phyloP scores from a whole-genome alignment of 306 rosid species.

The Psophocarpus tetragonolobus region DNA sequence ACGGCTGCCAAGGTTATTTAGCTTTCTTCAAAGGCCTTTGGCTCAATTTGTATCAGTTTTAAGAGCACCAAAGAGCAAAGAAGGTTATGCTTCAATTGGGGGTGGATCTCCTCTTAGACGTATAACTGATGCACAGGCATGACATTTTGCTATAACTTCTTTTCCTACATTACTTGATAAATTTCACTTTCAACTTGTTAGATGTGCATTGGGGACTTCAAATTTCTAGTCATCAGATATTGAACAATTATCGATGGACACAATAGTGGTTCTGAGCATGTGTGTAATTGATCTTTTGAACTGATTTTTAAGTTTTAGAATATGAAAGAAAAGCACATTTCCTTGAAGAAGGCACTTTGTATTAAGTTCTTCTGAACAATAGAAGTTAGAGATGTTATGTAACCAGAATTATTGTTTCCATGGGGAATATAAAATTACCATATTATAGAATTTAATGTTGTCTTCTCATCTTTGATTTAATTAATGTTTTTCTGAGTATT shows the following conservation, averaged over 20 bases:
- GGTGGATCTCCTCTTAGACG: conserved; percentile 91
- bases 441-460: background rate
- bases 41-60: conserved; percentile 76
- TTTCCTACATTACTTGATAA: conserved; percentile 3
- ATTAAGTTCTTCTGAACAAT: conserved; percentile 18
- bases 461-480: background rate
- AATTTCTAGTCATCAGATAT: conserved; percentile 23
- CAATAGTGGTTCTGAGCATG: conserved; percentile 4
- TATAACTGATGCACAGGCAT: conserved; percentile 87
- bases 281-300: background rate
- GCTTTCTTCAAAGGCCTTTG: conserved; percentile 87
- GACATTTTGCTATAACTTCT: conserved; percentile 1
- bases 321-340: background rate
- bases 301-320: background rate
- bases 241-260: background rate
- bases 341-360: background rate
- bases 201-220: conserved; percentile 8
- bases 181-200: conserved; percentile 17
- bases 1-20: conserved; percentile 77
- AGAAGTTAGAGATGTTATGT: conserved; percentile 4
- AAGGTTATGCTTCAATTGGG: conserved; percentile 93
- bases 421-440: background rate
- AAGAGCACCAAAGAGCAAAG: conserved; percentile 88
- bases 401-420: background rate
- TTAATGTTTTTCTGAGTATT: background rate